A percentile compares a stretch with the other conserved stretches of the same genome.
phyloP scores from a whole-genome alignment of 148 eudicot genomes.

The Talinum fruticosum region DNA sequence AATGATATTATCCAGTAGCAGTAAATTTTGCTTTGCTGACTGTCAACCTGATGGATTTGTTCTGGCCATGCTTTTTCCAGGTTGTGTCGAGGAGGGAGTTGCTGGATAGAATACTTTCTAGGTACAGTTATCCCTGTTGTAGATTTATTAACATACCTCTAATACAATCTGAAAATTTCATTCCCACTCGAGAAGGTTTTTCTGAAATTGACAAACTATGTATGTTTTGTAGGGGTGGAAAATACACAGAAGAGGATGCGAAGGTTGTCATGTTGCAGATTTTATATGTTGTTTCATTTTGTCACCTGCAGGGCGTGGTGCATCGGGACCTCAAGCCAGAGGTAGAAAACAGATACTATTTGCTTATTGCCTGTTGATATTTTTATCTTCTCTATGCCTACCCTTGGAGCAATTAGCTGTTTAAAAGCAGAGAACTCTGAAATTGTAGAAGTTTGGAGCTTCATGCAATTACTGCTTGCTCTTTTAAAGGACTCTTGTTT shows the following conservation, averaged over 20 bases:
- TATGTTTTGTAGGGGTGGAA: conserved; percentile 71
- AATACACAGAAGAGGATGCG: conserved; percentile 91
- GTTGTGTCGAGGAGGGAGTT: conserved; percentile 99
- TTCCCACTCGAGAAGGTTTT: neutral
- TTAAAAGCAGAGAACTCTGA: neutral
- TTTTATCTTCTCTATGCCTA: conserved; percentile 7
- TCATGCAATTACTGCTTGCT: neutral
- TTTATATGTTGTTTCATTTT: conserved; percentile 76
- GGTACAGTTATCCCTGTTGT: conserved; percentile 36
- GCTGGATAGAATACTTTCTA: conserved; percentile 83
- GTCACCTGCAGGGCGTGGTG: conserved; percentile 98
- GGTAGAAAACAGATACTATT: conserved; percentile 58
- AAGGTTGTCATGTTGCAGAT: conserved; percentile 77
- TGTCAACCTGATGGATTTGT: conserved; percentile 7
- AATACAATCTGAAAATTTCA: neutral
- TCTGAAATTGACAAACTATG: conserved; percentile 8
- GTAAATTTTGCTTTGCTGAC: neutral
- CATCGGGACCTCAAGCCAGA: conserved; percentile 98
- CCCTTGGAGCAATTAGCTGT: neutral
- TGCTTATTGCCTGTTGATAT: neutral
- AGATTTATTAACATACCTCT: neutral
- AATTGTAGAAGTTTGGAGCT: neutral
- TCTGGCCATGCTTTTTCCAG: conserved; percentile 33
- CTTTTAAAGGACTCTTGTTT: neutral
- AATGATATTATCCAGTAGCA: neutral